Conservation (phyloP, 2,329 filamentous ascomycete species). For the Penicillium polonicum region DNA sequence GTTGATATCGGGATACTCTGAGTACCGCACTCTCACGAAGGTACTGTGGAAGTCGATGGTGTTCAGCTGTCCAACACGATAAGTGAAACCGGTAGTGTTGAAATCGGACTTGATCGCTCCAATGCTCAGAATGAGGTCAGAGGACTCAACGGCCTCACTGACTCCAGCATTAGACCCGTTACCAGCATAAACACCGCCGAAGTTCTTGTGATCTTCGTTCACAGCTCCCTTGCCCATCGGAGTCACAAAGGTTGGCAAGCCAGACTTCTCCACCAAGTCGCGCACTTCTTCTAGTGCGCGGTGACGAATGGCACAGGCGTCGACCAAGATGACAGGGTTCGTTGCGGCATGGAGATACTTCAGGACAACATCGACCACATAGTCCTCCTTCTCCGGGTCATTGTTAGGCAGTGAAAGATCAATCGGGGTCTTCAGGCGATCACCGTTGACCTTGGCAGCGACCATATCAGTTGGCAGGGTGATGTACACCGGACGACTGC, state of each 20-base stretch:
- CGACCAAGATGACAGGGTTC: slow-evolving; percentile 75
- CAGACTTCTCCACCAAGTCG: slow-evolving; percentile 68
- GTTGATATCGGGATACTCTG: slow-evolving; percentile 72
- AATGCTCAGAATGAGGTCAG: slow-evolving; percentile 45
- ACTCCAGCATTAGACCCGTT: slow-evolving; percentile 62
- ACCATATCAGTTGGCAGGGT: slow-evolving; percentile 80
- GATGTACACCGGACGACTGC: slow-evolving; percentile 78
- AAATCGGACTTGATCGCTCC: slow-evolving; percentile 48
- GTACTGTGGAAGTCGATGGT: slow-evolving; percentile 83
- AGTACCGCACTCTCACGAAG: slow-evolving; percentile 71
- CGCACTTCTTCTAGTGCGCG: slow-evolving; percentile 70
- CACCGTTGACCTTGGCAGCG: slow-evolving; percentile 71
- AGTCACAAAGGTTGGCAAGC: slow-evolving; percentile 79
- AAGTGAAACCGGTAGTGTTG: slow-evolving; percentile 71
- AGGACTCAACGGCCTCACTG: slow-evolving; percentile 40
- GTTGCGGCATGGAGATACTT: slow-evolving; percentile 71
- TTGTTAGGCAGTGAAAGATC: slow-evolving; percentile 65
- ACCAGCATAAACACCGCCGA: slow-evolving; percentile 83
- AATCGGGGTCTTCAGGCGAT: slow-evolving; percentile 67
- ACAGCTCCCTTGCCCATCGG: slow-evolving; percentile 88
- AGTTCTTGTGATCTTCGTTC: slow-evolving; percentile 72
- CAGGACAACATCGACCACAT: slow-evolving; percentile 77
- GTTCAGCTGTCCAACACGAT: slow-evolving; percentile 73
- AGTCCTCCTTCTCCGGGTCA: slow-evolving; percentile 69
- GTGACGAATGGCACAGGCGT: slow-evolving; percentile 79